Evolutionary conservation across 108 stramenopile species (phyloP).

Genomic region (Pinguiococcus pyrenoidosus): DNA sequence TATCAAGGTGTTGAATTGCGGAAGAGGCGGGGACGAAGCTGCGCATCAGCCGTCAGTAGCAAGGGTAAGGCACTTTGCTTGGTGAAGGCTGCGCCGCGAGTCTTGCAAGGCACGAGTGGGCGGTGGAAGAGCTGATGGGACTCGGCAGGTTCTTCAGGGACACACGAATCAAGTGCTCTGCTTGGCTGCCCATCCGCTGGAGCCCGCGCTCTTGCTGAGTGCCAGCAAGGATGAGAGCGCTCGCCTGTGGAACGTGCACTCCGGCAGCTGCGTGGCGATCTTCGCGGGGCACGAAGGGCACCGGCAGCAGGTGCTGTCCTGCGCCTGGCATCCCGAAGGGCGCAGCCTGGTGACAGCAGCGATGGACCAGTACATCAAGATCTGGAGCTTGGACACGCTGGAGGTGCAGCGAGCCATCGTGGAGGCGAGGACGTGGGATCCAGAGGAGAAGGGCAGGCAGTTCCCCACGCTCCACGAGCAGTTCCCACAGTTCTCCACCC

Average conservation of each 20-base stretch:
- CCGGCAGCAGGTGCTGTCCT: slow-evolving; percentile 44
- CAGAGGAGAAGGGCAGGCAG: too few species aligned
- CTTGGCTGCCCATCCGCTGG: slow-evolving; percentile 14
- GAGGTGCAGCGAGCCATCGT: not conserved
- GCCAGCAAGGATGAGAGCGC: slow-evolving; percentile 63
- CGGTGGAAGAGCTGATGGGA: too few species aligned
- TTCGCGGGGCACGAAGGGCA: slow-evolving; percentile 68
- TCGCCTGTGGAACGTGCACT: slow-evolving; percentile 64
- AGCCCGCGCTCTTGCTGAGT: slow-evolving; percentile 48
- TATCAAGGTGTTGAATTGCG: too few species aligned
- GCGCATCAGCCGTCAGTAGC: too few species aligned
- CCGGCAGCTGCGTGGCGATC: slow-evolving; percentile 48
- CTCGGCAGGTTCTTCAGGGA: too few species aligned
- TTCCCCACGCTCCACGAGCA: not conserved
- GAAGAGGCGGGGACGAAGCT: too few species aligned
- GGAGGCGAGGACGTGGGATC: not conserved
- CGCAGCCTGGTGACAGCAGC: slow-evolving; percentile 48
- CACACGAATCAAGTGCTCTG: too few species aligned
- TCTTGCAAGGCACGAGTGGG: too few species aligned
- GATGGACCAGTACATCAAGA: slow-evolving; percentile 56
- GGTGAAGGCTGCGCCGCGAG: too few species aligned
- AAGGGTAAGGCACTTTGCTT: too few species aligned
- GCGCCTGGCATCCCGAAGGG: slow-evolving; percentile 59
- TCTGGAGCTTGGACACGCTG: slow-evolving; percentile 42
- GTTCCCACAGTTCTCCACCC: slow-evolving; percentile 45